Evolutionary conservation across 805 yeast genomes (phyloP).

Genomic region (Starmerella scarabaei): DNA sequence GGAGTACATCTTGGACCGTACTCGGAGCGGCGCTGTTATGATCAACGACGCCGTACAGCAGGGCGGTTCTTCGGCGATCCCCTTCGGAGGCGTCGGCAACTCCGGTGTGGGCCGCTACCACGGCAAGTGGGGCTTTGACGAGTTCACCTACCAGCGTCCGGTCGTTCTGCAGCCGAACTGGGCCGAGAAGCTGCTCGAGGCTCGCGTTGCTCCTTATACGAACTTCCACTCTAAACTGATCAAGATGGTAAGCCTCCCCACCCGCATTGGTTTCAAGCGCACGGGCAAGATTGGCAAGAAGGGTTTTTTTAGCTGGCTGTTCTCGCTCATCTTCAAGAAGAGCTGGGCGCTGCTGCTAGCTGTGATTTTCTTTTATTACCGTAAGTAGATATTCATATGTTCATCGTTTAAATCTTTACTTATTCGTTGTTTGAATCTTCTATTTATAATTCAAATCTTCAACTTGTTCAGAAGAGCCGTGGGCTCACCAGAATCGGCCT

Average conservation of each 20-base stretch:
- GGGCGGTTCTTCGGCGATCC: conserved; percentile 52
- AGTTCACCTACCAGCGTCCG: conserved; percentile 69
- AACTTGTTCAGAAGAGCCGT: too few species aligned
- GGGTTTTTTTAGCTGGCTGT: conserved; percentile 2
- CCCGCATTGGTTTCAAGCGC: conserved; percentile 5
- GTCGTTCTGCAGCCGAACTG: conserved; percentile 50
- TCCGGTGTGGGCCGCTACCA: conserved; percentile 81
- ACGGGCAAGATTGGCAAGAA: conserved; percentile 13
- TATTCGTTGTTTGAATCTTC: neutral
- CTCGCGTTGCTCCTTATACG: conserved; percentile 55
- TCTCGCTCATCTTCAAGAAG: conserved; percentile 3
- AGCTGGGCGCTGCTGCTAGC: neutral
- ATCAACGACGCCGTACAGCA: conserved; percentile 65
- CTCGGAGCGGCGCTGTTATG: conserved; percentile 61
- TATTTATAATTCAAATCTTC: neutral
- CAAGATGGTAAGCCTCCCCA: conserved; percentile 13
- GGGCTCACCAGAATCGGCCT: too few species aligned
- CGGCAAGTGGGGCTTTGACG: conserved; percentile 52
- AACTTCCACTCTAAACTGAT: conserved; percentile 26
- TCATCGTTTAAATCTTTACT: neutral
- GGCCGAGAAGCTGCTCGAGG: conserved; percentile 45
- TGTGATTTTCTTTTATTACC: neutral
- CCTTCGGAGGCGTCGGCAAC: conserved; percentile 83
- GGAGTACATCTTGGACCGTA: conserved; percentile 34
- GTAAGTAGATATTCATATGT: neutral